Base-by-base conservation (phyloP, 441 rosid species). In the Jatropha multifida region DNA sequence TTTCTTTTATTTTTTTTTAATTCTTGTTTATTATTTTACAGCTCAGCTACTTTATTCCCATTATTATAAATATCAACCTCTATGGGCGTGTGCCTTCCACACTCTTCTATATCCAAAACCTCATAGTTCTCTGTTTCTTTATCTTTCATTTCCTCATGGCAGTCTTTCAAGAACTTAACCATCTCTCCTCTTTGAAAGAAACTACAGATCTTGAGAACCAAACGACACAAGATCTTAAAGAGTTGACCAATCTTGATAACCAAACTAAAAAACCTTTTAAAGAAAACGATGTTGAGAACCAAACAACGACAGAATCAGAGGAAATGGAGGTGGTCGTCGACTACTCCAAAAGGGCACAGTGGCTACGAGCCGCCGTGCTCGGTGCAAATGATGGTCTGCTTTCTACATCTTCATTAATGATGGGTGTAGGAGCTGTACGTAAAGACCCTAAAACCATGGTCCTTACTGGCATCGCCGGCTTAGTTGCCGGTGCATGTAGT, bases 301-400 rank as follows among this genome's bases (percentile, higher is more conserved):
- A 51, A 18, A 8, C 44, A 10, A 65, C 64, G 3, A 65, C 58
- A 27, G 46, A 41, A 7, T 14, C 6, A 10, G 71, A 59, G 13
- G 75, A 51, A 17, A 49, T 74, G 0, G 76, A 77, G 54, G 71
- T 74, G 52, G 68, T 74, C 6, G 82, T 87, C 26, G 84, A 92
- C 81, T 92, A 89, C 82, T 80, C 97, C 5, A 91, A 90, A 74
- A 87, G 97, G 12, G 77, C 96, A n/a, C 96, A 89, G 71, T 92
- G 97, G 97, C 88, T 92, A 44, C 86, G 97, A 2, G 97, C 97
- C 0, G 97, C 96, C 0, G 92, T 92, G 4, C 84, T 92, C 1
- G 97, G 97, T 4, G 97, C 97, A 54, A 92, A 88, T 73, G 97
- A 93, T 11, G 97, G 97, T 7, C 85, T 93, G 0, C 87, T 93